These are phyloP conservation scores for Starmera stellimalicola DNA, from an alignment of 1,139 yeast species.

Conservation along the genomic window DNA sequence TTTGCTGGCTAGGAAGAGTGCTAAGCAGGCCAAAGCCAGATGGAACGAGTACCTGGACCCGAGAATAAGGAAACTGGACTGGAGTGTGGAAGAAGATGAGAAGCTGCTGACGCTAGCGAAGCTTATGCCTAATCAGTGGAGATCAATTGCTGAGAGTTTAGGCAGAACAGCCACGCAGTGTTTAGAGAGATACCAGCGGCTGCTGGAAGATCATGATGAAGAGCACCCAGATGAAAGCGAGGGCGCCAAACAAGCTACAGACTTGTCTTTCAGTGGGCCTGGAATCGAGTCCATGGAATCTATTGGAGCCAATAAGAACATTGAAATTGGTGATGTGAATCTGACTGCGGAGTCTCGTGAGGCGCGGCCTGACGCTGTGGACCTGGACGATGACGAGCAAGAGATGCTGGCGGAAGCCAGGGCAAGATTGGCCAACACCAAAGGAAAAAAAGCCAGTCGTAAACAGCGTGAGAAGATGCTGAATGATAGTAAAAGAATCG, in stretches of 20 bases:
- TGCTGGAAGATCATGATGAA: slow-evolving; percentile 48
- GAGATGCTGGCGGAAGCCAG: slow-evolving; percentile 94
- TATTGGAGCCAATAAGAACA: slow-evolving; percentile 24
- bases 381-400: slow-evolving; percentile 77
- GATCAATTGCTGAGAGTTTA: slow-evolving; percentile 70
- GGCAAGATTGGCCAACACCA: slow-evolving; percentile 85
- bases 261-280: slow-evolving; percentile 37
- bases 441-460: slow-evolving; percentile 90
- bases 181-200: slow-evolving; percentile 74
- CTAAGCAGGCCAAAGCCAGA: slow-evolving; percentile 86
- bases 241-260: slow-evolving; percentile 22
- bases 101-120: slow-evolving; percentile 57
- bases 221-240: slow-evolving; percentile 11
- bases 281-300: slow-evolving; percentile 47
- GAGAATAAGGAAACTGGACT: slow-evolving; percentile 46
- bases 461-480: slow-evolving; percentile 79
- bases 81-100: slow-evolving; percentile 76
- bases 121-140: slow-evolving; percentile 88
- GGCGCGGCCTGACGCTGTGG: slow-evolving; percentile 73
- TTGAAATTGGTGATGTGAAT: slow-evolving; percentile 47
- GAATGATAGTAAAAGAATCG: slow-evolving; percentile 65
- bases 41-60: slow-evolving; percentile 93
- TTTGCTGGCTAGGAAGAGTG: slow-evolving; percentile 72
- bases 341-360: slow-evolving; percentile 74
- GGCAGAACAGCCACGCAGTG: slow-evolving; percentile 86